Evolutionary conservation across 768 basidiomycete genomes (phyloP).

Genomic region (Amanita rimosa): DNA sequence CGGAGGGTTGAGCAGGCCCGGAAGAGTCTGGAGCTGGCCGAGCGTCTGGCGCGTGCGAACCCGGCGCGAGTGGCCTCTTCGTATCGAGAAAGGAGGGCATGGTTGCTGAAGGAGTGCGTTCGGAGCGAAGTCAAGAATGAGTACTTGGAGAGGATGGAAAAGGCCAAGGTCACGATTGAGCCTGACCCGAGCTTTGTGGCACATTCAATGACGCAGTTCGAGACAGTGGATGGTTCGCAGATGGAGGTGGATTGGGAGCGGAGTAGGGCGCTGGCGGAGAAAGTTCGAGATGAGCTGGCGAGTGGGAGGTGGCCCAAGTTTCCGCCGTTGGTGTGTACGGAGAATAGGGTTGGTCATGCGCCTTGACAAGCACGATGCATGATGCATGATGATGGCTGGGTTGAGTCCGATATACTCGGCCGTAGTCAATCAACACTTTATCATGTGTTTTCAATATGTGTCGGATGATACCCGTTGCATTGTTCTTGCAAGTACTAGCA

Average conservation of each 20-base stretch:
- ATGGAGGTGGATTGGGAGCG: slow-evolving; percentile 26
- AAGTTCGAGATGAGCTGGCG: slow-evolving; percentile 16
- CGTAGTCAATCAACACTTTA: not conserved
- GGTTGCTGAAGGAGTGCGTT: slow-evolving; percentile 10
- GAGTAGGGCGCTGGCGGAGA: slow-evolving; percentile 20
- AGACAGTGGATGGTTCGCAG: slow-evolving; percentile 1
- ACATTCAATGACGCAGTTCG: not conserved
- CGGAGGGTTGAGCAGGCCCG: not conserved
- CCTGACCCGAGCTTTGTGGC: not conserved
- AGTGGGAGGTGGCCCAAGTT: slow-evolving; percentile 19
- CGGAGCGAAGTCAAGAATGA: slow-evolving; percentile 5
- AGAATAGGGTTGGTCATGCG: slow-evolving; percentile 3
- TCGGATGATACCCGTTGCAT: no score
- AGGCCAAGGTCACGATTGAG: not conserved
- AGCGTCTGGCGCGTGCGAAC: slow-evolving; percentile 30
- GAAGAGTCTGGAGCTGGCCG: slow-evolving; percentile 9
- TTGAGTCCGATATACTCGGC: no score
- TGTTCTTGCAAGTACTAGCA: no score
- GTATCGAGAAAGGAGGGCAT: slow-evolving; percentile 17
- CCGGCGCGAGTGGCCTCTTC: slow-evolving; percentile 28
- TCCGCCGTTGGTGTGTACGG: slow-evolving; percentile 21
- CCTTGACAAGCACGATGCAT: not conserved
- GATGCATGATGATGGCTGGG: no score
- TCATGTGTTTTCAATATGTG: no score
- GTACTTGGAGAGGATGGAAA: slow-evolving; percentile 4